These are phyloP conservation scores for Aspergillus carbonarius DNA, from an alignment of 2,329 filamentous ascomycete genomes.

Conservation along the genomic window DNA sequence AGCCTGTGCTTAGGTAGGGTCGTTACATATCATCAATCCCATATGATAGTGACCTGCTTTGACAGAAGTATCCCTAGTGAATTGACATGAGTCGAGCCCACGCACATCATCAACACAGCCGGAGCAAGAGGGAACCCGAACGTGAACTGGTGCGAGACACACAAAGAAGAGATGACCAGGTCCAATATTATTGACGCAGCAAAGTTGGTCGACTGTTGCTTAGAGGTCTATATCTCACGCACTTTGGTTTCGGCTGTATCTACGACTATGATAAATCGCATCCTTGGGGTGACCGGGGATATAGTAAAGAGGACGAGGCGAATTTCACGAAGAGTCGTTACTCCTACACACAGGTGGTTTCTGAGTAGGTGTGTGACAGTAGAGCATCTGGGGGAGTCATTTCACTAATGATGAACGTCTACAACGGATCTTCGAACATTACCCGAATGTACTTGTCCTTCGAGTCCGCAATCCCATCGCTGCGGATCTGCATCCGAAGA, in stretches of 20 bases:
- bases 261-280: constrained; percentile 3
- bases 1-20: neutral
- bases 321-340: neutral
- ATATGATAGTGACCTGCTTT: no score
- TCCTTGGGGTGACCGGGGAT: neutral
- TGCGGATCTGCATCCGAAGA: constrained; percentile 7
- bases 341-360: neutral
- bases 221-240: neutral
- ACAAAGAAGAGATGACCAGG: neutral
- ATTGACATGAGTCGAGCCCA: neutral
- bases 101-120: constrained; percentile 3
- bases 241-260: constrained; percentile 5
- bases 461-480: constrained; percentile 5
- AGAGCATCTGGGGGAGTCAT: neutral
- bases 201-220: constrained; percentile 2
- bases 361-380: neutral
- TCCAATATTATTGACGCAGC: constrained; percentile 5
- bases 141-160: constrained; percentile 5
- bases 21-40: neutral
- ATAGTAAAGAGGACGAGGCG: constrained; percentile 3
- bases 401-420: no score
- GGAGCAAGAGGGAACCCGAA: constrained; percentile 4
- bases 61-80: no score
- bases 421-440: neutral
- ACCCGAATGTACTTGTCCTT: constrained; percentile 8